Evolutionary conservation across 2,329 filamentous ascomycete species (phyloP).

Genomic region (Trichoderma hamatum): DNA sequence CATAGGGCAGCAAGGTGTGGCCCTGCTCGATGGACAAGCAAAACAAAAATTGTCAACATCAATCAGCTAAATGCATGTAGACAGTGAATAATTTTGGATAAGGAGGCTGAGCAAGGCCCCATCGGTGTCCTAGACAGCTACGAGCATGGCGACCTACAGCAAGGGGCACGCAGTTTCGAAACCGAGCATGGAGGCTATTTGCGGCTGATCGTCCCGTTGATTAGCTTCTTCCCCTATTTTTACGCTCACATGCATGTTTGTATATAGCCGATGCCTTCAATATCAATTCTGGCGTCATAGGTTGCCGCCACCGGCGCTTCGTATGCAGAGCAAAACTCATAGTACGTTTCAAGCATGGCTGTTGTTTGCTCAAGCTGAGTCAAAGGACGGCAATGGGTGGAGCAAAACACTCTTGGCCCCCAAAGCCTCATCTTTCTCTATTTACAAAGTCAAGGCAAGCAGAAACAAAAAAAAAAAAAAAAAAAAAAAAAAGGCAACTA

Average conservation of each 20-base stretch:
- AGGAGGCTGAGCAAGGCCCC: not conserved
- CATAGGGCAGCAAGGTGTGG: not conserved
- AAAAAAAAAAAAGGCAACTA: not conserved
- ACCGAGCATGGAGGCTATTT: not conserved
- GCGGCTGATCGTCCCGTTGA: constrained; percentile 5
- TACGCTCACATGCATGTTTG: not conserved
- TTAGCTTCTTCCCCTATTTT: not conserved
- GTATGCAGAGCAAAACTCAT: not conserved
- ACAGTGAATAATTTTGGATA: not conserved
- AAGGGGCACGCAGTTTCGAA: not conserved
- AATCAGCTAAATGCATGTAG: too few species aligned
- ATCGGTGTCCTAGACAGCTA: not conserved
- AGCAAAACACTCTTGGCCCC: constrained; percentile 10
- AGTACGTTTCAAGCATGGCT: not conserved
- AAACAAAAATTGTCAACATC: too few species aligned
- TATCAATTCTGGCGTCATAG: not conserved
- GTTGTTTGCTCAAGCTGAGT: constrained; percentile 19
- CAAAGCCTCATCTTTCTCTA: constrained; percentile 7
- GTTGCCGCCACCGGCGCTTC: constrained; percentile 8
- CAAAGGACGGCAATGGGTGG: not conserved
- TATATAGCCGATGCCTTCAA: not conserved
- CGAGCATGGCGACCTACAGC: not conserved
- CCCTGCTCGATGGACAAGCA: not conserved
- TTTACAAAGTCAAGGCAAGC: not conserved
- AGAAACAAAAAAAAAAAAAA: not conserved